phyloP scores from a whole-genome alignment of 2,329 filamentous ascomycete species.

The Coleophoma crateriformis region DNA sequence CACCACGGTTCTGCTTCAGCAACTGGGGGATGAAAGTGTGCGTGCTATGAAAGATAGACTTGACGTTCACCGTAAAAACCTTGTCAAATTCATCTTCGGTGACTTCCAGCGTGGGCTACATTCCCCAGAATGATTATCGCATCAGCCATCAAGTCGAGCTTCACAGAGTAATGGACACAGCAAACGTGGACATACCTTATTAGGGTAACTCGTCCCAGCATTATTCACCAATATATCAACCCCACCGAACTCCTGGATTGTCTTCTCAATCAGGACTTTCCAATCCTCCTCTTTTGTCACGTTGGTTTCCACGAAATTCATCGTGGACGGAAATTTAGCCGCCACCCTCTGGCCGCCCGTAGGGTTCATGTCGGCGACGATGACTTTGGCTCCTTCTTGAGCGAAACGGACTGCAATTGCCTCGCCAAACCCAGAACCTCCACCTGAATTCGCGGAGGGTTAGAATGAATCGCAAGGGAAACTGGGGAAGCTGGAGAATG shows the following conservation, averaged over 20 bases:
- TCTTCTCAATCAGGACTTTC: conserved; percentile 40
- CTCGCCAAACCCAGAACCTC: conserved; percentile 58
- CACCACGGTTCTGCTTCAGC: conserved; percentile 48
- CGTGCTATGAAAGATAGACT: conserved; percentile 57
- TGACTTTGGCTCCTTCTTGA: conserved; percentile 52
- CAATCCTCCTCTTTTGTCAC: conserved; percentile 49
- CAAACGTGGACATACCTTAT: conserved; percentile 35
- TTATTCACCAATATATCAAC: conserved; percentile 59
- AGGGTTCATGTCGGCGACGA: conserved; percentile 56
- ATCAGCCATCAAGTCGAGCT: neutral
- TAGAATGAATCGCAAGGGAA: conserved; percentile 13
- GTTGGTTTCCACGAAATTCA: conserved; percentile 37
- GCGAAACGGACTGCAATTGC: conserved; percentile 55
- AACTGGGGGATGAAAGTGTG: conserved; percentile 56
- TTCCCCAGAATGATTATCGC: too few relatives aligned
- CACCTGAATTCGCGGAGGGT: conserved; percentile 32
- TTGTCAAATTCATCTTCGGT: conserved; percentile 62
- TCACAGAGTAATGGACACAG: neutral
- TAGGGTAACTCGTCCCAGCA: conserved; percentile 51
- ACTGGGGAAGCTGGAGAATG: neutral
- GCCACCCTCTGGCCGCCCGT: conserved; percentile 44
- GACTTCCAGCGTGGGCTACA: conserved; percentile 51
- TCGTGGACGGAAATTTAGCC: conserved; percentile 19
- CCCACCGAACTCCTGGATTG: conserved; percentile 39
- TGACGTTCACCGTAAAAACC: conserved; percentile 65